Evolutionary conservation across 75 land plant genomes (phyloP).

Genomic region (Pinus tabuliformis): DNA sequence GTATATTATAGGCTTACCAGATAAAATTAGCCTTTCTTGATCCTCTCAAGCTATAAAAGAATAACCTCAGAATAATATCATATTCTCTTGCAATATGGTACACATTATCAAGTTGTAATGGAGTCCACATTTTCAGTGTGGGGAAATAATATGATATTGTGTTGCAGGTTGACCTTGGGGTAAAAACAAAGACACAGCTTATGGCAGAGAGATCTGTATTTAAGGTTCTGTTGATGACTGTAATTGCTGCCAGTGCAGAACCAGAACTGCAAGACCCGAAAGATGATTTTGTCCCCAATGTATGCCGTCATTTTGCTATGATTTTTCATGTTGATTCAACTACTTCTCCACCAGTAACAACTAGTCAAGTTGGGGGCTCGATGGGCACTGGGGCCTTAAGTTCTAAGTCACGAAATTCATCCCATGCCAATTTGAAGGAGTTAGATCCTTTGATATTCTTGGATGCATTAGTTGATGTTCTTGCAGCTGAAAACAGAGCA

Average conservation of each 20-base stretch:
- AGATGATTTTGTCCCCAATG: conserved; percentile 83
- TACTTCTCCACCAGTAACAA: conserved; percentile 19
- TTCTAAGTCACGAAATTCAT: conserved; percentile 38
- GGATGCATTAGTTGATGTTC: conserved; percentile 94
- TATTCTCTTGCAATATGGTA: no score
- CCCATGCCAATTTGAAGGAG: conserved; percentile 77
- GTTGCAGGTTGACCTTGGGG: conserved; percentile 90
- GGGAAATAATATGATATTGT: background rate
- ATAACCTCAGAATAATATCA: no score
- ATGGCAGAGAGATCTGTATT: conserved; percentile 97
- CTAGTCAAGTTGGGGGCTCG: conserved; percentile 36
- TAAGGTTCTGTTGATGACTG: conserved; percentile 83
- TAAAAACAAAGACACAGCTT: conserved; percentile 98
- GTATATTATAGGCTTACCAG: background rate
- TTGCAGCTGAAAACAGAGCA: conserved; percentile 85
- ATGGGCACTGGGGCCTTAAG: conserved; percentile 23
- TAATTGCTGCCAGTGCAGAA: conserved; percentile 88
- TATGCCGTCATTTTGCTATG: conserved; percentile 99
- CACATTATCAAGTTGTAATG: no score
- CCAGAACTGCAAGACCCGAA: conserved; percentile 77
- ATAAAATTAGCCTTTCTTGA: background rate
- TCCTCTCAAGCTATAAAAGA: background rate
- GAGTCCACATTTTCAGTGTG: no score
- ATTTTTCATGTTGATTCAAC: conserved; percentile 85
- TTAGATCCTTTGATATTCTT: conserved; percentile 92